Conservation (phyloP, 768 basidiomycete genomes). For the Lentinula aciculospora region DNA sequence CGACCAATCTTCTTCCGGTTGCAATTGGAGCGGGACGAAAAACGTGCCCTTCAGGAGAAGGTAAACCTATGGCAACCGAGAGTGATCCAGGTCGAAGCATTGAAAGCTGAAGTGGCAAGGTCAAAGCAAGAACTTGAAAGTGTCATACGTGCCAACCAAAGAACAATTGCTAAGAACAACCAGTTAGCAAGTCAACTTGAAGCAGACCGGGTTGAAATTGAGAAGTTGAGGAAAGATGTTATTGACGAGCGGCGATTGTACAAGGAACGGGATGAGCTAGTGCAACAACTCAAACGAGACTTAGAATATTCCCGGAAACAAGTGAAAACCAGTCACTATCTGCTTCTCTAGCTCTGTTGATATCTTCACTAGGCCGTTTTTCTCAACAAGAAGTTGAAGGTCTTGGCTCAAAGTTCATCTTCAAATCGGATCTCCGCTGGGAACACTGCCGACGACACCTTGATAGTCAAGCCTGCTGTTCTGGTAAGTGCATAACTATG, state of each 20-base stretch:
- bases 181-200: neutral
- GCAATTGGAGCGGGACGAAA: constrained; percentile 5
- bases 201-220: neutral
- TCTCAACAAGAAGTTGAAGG: neutral
- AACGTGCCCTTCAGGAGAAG: neutral
- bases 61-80: constrained; percentile 1
- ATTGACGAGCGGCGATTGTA: neutral
- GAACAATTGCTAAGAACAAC: neutral
- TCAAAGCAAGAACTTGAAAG: neutral
- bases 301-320: neutral
- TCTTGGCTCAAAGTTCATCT: neutral
- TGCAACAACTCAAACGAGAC: neutral
- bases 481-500: neutral
- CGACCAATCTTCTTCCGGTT: neutral
- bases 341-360: neutral
- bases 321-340: neutral
- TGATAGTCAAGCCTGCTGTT: neutral
- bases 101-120: neutral
- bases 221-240: neutral
- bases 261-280: neutral
- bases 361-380: neutral
- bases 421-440: neutral
- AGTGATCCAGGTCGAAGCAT: neutral
- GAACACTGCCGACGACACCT: neutral
- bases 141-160: neutral